Base-by-base conservation (phyloP, 495 filamentous ascomycete species). In the Neurospora sublineolata region DNA sequence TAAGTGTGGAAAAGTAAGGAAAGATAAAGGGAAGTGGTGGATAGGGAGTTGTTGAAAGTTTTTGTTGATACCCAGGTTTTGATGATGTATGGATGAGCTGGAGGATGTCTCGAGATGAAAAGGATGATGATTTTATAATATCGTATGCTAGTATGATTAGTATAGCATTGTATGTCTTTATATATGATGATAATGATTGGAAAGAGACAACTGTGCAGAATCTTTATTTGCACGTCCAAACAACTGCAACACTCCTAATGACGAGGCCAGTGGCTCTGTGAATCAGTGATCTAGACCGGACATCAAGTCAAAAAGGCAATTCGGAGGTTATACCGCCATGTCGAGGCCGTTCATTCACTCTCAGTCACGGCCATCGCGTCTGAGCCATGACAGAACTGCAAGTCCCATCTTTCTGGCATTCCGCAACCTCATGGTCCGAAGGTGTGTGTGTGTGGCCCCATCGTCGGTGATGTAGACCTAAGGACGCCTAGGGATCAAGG, bases 381-480 rank as follows among this genome's bases (percentile, higher is more conserved):
- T 99, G 33, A 97, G 93, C 82, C 89, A 92, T 69, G 95, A 97
- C 76, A 83, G 93, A 2, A 83, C 87, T 46, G 83, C 80, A 11
- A 82, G 88, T 16, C 91, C 94, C 23, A 96, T 92, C 76, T 98
- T 97, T 78, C 79, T 97, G 58, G 95, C 94, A 0, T 98, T 98
- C 76, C 85, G 94, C 39, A 98, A 99, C 75, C 84, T 99, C 64
- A 97, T 97, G 94, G 92, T 97, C 18, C 8, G 18, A 44, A 44
- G 18, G 18, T 44, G 41, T n/a, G 41, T n/a, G 7, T n/a, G 7
- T 44, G 8, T 44, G n/a, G n/a, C n/a, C n/a, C 41, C 8, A 4
- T 44, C 18, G 41, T n/a, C 41, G 41, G 41, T 44, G 41, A n/a
- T 44, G 41, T n/a, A n/a, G 18, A n/a, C 41, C 8, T 4, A 44